Conservation (phyloP, 805 yeast genomes). For the Saccharomycopsis sp. region DNA sequence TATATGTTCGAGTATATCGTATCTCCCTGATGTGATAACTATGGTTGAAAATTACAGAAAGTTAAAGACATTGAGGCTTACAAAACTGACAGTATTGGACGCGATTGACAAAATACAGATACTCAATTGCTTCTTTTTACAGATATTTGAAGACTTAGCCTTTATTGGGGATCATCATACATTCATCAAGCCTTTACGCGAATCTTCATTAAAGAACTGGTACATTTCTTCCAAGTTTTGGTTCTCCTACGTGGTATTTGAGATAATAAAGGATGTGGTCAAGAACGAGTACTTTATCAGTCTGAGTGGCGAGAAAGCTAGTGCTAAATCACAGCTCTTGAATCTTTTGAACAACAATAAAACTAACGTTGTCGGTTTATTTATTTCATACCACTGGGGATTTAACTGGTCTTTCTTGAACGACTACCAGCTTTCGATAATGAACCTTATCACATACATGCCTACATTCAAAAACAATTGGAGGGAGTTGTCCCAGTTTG, state of each 20-base stretch:
- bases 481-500: conserved; percentile 3
- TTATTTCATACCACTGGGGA: conserved; percentile 21
- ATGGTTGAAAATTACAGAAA: background rate
- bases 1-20: conserved; percentile 10
- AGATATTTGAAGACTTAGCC: conserved; percentile 19
- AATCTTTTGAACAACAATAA: conserved; percentile 8
- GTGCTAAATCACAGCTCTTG: background rate
- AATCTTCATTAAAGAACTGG: conserved; percentile 11
- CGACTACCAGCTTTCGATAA: conserved; percentile 16
- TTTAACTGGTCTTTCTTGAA: conserved; percentile 17
- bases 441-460: conserved; percentile 11
- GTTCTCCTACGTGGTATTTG: conserved; percentile 14
- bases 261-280: conserved; percentile 6
- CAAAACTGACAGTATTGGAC: background rate
- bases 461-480: conserved; percentile 12
- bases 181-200: conserved; percentile 3
- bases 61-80: background rate
- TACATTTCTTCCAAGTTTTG: conserved; percentile 20
- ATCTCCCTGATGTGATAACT: conserved; percentile 14
- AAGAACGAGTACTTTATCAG: background rate
- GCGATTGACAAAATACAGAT: conserved; percentile 12
- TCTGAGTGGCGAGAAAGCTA: background rate
- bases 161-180: conserved; percentile 17
- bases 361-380: conserved; percentile 8
- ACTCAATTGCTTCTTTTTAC: conserved; percentile 13